Evolutionary conservation across 805 yeast genomes (phyloP).

Genomic region (Candida tallmaniae): DNA sequence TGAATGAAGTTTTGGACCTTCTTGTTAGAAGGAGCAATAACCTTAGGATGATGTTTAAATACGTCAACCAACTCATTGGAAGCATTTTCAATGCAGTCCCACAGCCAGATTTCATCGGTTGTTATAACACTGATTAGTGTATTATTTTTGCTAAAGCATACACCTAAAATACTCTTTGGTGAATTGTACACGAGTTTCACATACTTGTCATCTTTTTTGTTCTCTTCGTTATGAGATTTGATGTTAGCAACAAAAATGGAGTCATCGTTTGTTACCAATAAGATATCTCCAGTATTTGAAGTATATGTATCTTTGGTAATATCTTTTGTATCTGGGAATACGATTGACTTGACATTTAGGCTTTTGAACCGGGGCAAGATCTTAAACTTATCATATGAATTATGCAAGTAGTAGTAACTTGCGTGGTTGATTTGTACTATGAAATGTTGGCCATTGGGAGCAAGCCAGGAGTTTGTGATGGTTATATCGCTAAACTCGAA

Average conservation of each 20-base stretch:
- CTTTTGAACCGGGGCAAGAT: slow-evolving; percentile 28
- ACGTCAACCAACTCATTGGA: slow-evolving; percentile 24
- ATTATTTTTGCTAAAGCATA: slow-evolving; percentile 18
- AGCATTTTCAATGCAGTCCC: slow-evolving; percentile 32
- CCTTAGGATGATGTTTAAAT: slow-evolving; percentile 20
- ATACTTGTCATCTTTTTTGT: slow-evolving; percentile 34
- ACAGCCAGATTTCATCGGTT: slow-evolving; percentile 16
- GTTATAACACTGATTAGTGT: slow-evolving; percentile 21
- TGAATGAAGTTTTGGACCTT: slow-evolving; percentile 4
- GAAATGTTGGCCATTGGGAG: slow-evolving; percentile 34
- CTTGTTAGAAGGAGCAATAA: slow-evolving; percentile 1
- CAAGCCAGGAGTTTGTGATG: slow-evolving; percentile 31
- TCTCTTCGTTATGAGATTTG: slow-evolving; percentile 23
- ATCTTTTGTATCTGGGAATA: slow-evolving; percentile 17
- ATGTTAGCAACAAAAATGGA: slow-evolving; percentile 21
- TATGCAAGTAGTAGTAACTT: slow-evolving; percentile 28
- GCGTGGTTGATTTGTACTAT: slow-evolving; percentile 22
- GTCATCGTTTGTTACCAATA: slow-evolving; percentile 28
- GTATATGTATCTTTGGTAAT: slow-evolving; percentile 1
- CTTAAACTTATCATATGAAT: slow-evolving; percentile 28
- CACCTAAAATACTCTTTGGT: slow-evolving; percentile 12
- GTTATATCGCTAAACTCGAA: slow-evolving; percentile 19
- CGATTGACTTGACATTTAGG: slow-evolving; percentile 20
- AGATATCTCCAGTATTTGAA: slow-evolving; percentile 25
- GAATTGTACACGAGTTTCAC: slow-evolving; percentile 23